Base-by-base conservation (phyloP, 352 stramenopile genomes). In the Phytophthora pseudosyringae region DNA sequence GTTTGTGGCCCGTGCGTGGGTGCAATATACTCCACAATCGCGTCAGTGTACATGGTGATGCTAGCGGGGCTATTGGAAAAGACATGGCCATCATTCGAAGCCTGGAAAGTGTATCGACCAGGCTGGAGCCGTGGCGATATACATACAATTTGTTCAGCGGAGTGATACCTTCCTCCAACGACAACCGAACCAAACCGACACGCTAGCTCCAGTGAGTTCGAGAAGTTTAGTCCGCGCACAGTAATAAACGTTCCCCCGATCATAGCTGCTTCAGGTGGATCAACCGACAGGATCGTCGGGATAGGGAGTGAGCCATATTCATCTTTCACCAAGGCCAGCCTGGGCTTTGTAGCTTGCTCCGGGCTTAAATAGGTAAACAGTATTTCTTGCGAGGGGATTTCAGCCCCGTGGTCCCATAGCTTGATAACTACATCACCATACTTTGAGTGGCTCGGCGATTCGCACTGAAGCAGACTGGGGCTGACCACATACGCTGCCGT, bases 151-250 rank as follows among this genome's bases (percentile, higher is more conserved):
- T 80, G 56, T 12, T 67, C 43, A 4, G 70, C 9, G 3, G 76
- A 89, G 18, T 89, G 62, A 44, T 80, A 97, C 11, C 71, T 68
- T 13, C 70, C 89, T 13, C 55, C 35, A 4, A 90, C 69, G 50
- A 81, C 47, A 15, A 62, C 69, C 0, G 64, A 53, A 32, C 92
- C 94, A 72, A 98, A 97, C n/a, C 75, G 78, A 66, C 93, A 98
- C 43, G 70, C 64, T 10, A 98, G 66, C 9, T 83, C 71, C 45
- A 82, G 41, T 5, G 81, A 84, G 44, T 94, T 88, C 1, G 69
- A 50, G 48, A 99, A 98, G 8, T 89, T 76, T 9, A 71, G 25
- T 6, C 94, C 95, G 21, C 46, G 47, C 5, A 98, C 73, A n/a
- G 81, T 72, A 13, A 98, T 66, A 3, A 72, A 40, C 4, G 89